Evolutionary conservation across 768 basidiomycete species (phyloP).

Genomic region (Sporobolomyces roseus): DNA sequence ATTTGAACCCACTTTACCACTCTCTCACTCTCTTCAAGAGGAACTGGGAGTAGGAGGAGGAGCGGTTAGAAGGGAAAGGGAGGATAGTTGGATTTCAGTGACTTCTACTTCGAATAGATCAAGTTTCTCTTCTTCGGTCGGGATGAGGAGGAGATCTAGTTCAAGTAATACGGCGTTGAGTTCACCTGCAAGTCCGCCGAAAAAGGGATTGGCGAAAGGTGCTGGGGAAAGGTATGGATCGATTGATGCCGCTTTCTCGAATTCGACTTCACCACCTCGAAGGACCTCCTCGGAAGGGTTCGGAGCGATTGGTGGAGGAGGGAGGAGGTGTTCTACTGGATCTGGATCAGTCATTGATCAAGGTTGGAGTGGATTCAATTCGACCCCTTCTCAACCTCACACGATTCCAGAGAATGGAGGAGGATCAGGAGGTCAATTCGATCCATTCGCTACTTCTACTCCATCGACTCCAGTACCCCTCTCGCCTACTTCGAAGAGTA

Average conservation of each 20-base stretch:
- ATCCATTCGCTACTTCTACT: not conserved
- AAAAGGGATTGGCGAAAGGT: not conserved
- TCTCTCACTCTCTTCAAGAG: not conserved
- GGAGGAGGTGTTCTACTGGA: no score
- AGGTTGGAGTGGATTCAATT: slow-evolving; percentile 9
- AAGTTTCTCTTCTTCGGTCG: not conserved
- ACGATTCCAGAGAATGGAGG: slow-evolving; percentile 4
- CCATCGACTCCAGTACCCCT: not conserved
- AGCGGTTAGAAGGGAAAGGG: slow-evolving; percentile 1
- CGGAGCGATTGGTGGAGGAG: slow-evolving; percentile 6
- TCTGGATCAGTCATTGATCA: no score
- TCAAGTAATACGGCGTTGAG: no score
- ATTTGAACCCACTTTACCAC: slow-evolving; percentile 21
- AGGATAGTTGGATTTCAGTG: slow-evolving; percentile 3
- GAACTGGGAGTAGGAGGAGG: not conserved
- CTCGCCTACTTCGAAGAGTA: not conserved
- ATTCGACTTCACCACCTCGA: not conserved
- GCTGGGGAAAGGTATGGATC: slow-evolving; percentile 1
- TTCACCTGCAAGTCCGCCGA: no score
- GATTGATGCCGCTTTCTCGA: slow-evolving; percentile 7
- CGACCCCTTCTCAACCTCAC: not conserved
- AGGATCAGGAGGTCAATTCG: no score
- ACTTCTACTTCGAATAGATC: not conserved
- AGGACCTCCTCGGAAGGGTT: not conserved
- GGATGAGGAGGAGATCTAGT: not conserved